phyloP scores from a whole-genome alignment of 768 basidiomycete species.

The Leccinum disarticulatum region DNA sequence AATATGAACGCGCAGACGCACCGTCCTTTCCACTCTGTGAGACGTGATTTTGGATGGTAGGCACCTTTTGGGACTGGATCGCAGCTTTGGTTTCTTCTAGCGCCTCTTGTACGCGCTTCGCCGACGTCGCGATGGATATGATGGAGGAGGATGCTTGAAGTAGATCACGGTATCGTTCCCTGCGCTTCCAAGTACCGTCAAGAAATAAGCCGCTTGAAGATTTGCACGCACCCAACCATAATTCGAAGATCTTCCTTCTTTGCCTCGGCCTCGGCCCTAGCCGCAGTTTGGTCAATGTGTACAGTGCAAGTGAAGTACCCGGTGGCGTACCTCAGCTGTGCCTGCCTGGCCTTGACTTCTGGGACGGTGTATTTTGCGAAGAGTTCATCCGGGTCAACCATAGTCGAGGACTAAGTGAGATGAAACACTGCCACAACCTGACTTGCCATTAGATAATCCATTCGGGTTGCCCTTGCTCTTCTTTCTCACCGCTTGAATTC shows the following conservation, averaged over 20 bases:
- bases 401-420: too few species aligned
- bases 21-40: constrained; percentile 43
- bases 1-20: constrained; percentile 24
- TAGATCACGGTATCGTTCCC: constrained; percentile 88
- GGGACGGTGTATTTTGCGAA: constrained; percentile 69
- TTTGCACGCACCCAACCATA: constrained; percentile 84
- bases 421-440: too few species aligned
- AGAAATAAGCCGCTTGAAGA: constrained; percentile 9
- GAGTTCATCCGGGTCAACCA: constrained; percentile 50
- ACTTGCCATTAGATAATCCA: constrained; percentile 24
- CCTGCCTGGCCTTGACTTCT: constrained; percentile 67
- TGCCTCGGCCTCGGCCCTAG: constrained; percentile 76
- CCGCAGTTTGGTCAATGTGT: constrained; percentile 2
- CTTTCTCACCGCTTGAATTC: constrained; percentile 8
- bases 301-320: not conserved
- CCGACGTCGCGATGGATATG: constrained; percentile 70
- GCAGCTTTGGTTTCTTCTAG: constrained; percentile 60
- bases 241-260: constrained; percentile 86
- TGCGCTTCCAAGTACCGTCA: constrained; percentile 54
- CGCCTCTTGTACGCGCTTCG: constrained; percentile 60
- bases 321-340: constrained; percentile 58
- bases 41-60: constrained; percentile 42
- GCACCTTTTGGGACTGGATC: constrained; percentile 48
- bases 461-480: constrained; percentile 1
- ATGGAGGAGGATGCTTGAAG: constrained; percentile 86